These are phyloP conservation scores for Rauvolfia tetraphylla DNA, from an alignment of 257 asterid species.

Conservation along the genomic window DNA sequence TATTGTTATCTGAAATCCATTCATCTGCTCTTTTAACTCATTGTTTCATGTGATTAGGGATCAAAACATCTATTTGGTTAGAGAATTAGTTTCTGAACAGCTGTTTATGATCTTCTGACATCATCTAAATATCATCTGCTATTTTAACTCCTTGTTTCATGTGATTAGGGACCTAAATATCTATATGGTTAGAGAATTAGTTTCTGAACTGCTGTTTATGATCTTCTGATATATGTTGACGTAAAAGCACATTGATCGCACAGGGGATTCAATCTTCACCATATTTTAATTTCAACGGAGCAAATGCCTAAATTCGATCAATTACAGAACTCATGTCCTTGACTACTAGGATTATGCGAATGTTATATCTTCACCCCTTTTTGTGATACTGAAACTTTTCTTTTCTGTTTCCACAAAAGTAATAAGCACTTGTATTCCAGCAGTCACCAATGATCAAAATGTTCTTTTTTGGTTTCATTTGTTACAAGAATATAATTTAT, in stretches of 20 bases:
- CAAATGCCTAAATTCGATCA: neutral
- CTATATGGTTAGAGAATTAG: neutral
- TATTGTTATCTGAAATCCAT: neutral
- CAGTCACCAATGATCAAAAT: neutral
- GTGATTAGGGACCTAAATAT: neutral
- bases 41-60: neutral
- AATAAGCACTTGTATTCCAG: neutral
- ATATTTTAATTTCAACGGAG: neutral
- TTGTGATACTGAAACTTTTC: neutral
- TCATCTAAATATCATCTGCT: too few species aligned
- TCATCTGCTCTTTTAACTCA: neutral
- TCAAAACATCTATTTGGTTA: neutral
- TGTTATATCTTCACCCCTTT: neutral
- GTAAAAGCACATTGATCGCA: neutral
- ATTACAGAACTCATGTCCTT: neutral
- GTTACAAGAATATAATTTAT: constrained; percentile 1
- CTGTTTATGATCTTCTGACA: neutral
- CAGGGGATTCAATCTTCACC: neutral
- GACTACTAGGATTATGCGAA: neutral
- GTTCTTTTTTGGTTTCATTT: neutral
- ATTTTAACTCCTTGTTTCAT: neutral
- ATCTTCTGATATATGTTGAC: neutral
- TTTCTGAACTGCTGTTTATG: neutral
- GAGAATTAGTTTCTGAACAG: neutral
- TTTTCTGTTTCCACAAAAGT: neutral